These are phyloP conservation scores for Trichophyton schoenleinii DNA, from an alignment of 2,329 filamentous ascomycete species.

Conservation along the genomic window DNA sequence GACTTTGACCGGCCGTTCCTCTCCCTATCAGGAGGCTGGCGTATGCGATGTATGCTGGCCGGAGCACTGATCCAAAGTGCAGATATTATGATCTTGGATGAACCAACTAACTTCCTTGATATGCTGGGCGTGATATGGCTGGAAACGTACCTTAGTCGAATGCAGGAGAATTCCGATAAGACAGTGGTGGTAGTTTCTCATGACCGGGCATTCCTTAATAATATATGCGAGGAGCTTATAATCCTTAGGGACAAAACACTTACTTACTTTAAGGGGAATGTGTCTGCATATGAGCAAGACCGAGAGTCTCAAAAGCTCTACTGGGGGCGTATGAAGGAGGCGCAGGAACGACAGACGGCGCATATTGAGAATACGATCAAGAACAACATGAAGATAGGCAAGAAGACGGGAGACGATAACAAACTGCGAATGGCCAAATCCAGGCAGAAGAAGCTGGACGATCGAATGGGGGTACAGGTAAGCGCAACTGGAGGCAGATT, in stretches of 20 bases:
- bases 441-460: conserved; percentile 71
- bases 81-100: conserved; percentile 70
- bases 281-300: conserved; percentile 58
- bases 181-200: conserved; percentile 73
- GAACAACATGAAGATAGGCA: conserved; percentile 61
- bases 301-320: conserved; percentile 53
- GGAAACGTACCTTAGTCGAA: conserved; percentile 53
- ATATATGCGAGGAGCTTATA: conserved; percentile 62
- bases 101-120: conserved; percentile 79
- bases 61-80: conserved; percentile 56
- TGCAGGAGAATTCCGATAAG: conserved; percentile 41
- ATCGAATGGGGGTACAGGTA: conserved; percentile 65
- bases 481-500: conserved; percentile 60
- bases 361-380: conserved; percentile 70
- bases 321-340: conserved; percentile 64
- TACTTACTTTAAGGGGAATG: conserved; percentile 61
- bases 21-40: conserved; percentile 65
- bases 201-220: conserved; percentile 67
- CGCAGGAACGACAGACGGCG: conserved; percentile 65
- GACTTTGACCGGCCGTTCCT: conserved; percentile 48
- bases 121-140: conserved; percentile 76
- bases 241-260: conserved; percentile 61
- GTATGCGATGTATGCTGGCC: conserved; percentile 56
- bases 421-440: conserved; percentile 77
- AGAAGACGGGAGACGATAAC: conserved; percentile 68